phyloP scores from a whole-genome alignment of 2,329 filamentous ascomycete species.

The Xylaria hypoxylon region DNA sequence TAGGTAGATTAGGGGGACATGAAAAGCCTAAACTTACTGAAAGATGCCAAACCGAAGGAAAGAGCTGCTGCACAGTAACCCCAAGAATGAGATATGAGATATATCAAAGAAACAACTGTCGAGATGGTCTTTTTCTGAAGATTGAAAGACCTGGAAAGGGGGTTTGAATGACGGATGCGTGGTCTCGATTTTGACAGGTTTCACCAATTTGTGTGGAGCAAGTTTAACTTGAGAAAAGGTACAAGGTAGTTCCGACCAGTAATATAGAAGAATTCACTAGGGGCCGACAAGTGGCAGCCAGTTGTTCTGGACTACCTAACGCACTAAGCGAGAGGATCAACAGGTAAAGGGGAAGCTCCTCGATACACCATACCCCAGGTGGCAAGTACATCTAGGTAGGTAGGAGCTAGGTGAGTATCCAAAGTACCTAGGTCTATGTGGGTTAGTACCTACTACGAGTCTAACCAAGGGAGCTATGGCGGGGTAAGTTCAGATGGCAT shows the following conservation, averaged over 20 bases:
- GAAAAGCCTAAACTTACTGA: constrained; percentile 28
- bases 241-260: constrained; percentile 1
- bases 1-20: not conserved
- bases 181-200: constrained; percentile 52
- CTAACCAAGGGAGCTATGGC: constrained; percentile 19
- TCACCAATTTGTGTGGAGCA: constrained; percentile 52
- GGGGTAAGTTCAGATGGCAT: constrained; percentile 34
- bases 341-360: not conserved
- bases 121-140: not conserved
- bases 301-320: constrained; percentile 16
- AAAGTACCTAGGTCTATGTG: not conserved
- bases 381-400: not conserved
- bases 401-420: not conserved
- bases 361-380: not conserved
- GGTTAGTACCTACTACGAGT: too few species aligned
- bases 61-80: constrained; percentile 3
- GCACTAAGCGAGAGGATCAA: not conserved
- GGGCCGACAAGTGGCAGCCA: constrained; percentile 23
- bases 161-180: constrained; percentile 37
- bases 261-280: not conserved
- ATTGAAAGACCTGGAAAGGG: constrained; percentile 24
- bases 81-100: constrained; percentile 13
- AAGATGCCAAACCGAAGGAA: constrained; percentile 22
- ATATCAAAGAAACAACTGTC: constrained; percentile 27
- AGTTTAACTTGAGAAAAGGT: constrained; percentile 10